These are phyloP conservation scores for Fusarium sp. DNA, from an alignment of 2,329 filamentous ascomycete species.

Conservation along the genomic window DNA sequence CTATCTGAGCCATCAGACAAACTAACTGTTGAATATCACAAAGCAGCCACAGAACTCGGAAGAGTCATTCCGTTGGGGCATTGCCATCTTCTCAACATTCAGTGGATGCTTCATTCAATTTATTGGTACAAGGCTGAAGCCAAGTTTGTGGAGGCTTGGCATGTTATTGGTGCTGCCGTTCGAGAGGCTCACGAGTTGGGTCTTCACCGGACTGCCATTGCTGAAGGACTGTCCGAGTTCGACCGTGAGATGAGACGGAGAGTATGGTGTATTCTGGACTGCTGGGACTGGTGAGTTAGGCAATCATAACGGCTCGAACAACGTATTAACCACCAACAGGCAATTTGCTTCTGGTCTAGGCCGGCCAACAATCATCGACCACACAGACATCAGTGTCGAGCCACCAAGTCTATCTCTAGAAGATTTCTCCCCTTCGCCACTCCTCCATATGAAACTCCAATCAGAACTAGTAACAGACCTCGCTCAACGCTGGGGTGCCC, in stretches of 20 bases:
- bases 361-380: conserved; percentile 51
- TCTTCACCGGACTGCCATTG: conserved; percentile 45
- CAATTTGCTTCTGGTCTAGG: conserved; percentile 50
- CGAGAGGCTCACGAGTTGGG: conserved; percentile 50
- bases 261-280: conserved; percentile 51
- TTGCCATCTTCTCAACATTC: conserved; percentile 50
- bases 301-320: rapidly evolving
- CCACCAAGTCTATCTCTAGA: conserved; percentile 51
- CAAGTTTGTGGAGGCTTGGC: conserved; percentile 51
- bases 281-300: conserved; percentile 52
- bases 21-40: conserved; percentile 49
- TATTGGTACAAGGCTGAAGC: conserved; percentile 53
- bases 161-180: conserved; percentile 49
- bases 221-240: conserved; percentile 46
- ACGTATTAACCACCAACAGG: conserved; percentile 39
- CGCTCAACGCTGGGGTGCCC: conserved; percentile 44
- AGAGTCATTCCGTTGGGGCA: conserved; percentile 49
- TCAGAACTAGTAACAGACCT: conserved; percentile 48
- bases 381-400: conserved; percentile 47
- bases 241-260: conserved; percentile 51
- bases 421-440: conserved; percentile 48
- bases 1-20: conserved; percentile 42
- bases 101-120: conserved; percentile 51
- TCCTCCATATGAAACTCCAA: conserved; percentile 52
- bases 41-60: conserved; percentile 47